Conservation (phyloP, 2,329 filamentous ascomycete genomes). For the Trichoderma sp. region DNA sequence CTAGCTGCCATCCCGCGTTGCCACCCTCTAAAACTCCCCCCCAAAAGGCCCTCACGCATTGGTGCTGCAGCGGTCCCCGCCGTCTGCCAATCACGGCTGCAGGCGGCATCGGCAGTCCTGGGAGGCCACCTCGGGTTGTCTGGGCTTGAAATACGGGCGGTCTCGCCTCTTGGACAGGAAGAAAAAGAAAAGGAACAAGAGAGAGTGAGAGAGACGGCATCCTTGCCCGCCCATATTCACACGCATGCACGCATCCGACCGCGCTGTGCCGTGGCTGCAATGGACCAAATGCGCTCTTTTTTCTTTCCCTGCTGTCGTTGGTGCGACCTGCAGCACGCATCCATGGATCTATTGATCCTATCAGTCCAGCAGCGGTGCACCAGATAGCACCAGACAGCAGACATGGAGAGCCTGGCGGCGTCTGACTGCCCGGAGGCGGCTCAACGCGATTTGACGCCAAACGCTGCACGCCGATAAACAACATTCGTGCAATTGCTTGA, state of each 20-base stretch:
- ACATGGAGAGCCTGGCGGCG: neutral
- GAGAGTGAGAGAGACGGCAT: neutral
- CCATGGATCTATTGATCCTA: neutral
- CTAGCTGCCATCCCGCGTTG: constrained; percentile 18
- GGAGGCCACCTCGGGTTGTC: neutral
- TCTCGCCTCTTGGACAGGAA: neutral
- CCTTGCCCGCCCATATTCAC: neutral
- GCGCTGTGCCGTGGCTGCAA: neutral
- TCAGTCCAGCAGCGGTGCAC: neutral
- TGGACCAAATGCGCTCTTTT: neutral
- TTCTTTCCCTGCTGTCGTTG: neutral
- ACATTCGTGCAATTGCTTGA: neutral
- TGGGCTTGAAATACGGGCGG: constrained; percentile 18
- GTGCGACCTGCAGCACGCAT: constrained; percentile 13
- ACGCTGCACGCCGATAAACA: constrained; percentile 14
- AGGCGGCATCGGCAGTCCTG: constrained; percentile 12
- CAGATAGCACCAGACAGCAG: neutral
- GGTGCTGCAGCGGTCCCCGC: constrained; percentile 13
- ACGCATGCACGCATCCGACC: neutral
- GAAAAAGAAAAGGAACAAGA: neutral
- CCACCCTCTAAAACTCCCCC: constrained; percentile 2
- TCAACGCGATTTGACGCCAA: constrained; percentile 1
- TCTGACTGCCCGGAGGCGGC: constrained; percentile 11
- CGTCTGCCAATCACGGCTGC: constrained; percentile 11
- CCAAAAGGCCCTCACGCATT: constrained; percentile 4